Evolutionary conservation across 139 green algal genomes (phyloP), one percentile per base, ranked within the genome.

Genomic region (Chlamydomonas sp.): DNA sequence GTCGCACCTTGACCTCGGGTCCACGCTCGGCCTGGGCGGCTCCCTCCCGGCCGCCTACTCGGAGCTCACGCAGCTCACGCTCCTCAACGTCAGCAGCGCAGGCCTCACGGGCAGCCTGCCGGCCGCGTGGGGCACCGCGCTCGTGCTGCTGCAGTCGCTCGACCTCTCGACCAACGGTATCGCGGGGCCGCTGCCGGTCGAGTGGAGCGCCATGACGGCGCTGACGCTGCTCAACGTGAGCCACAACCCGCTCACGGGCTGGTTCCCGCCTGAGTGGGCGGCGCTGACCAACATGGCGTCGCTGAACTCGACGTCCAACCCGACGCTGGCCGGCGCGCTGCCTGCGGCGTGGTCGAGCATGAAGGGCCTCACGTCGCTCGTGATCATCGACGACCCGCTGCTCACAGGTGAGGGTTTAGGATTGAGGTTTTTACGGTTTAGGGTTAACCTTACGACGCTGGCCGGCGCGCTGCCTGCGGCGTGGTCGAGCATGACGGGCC

Each of bases 161-260:
- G n/a, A 65, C 35, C 30, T 65, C 38, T 10, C 29, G 6, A 57
- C 33, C 49, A 79, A 79, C 35, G 6, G 29, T 36, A 61, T 79
- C 1, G 49, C 29, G 4, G 38, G 59, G 60, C 24, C 43, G 33
- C 67, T 79, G 48, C 67, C 73, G 3, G 22, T 6, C 37, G 16
- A 35, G 1, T 79, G 67, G 73, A 35, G 26, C 2, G 29, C 67
- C 28, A 35, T 79, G 29, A 35, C 28, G 0, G 29, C 16, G 16
- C 59, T 87, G 31, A 20, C 28, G 8, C 35, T 10, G 13, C 60
- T 75, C 24, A 38, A 60, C 47, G 30, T 75, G 29, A 22, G 3
- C 47, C 29, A 2, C 48, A 75, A 75, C 70, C 2, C 31, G 3
- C 22, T 73, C 10, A 48, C 66, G 4, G 48, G 48, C 48, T 16